These are phyloP conservation scores for Phanerodontia chrysosporium DNA, from an alignment of 768 basidiomycete species.

Conservation along the genomic window DNA sequence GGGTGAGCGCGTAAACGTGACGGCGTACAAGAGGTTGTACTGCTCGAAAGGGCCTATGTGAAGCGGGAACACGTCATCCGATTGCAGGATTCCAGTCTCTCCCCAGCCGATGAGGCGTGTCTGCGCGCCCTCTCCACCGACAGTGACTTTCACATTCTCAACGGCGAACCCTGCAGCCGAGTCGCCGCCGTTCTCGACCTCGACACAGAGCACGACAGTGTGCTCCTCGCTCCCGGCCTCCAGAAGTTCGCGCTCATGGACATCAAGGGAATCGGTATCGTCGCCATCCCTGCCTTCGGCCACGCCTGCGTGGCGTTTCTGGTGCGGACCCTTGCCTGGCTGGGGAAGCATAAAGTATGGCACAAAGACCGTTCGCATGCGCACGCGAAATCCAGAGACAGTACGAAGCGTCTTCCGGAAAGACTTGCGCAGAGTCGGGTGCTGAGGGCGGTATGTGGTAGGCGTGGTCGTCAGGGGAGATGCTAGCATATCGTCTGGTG, in stretches of 20 bases:
- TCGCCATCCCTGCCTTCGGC: conserved; percentile 24
- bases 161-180: conserved; percentile 64
- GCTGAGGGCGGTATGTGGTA: conserved; percentile 1
- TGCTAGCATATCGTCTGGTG: conserved; percentile 21
- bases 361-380: conserved; percentile 93
- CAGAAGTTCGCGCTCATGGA: conserved; percentile 33
- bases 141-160: conserved; percentile 68
- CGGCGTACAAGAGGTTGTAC: conserved; percentile 85
- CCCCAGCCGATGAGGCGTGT: conserved; percentile 49
- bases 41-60: conserved; percentile 70
- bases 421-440: conserved; percentile 78
- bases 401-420: conserved; percentile 77
- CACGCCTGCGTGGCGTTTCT: conserved; percentile 27
- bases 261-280: conserved; percentile 36
- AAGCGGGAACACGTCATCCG: conserved; percentile 60
- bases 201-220: conserved; percentile 86
- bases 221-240: conserved; percentile 76
- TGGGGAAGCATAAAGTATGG: conserved; percentile 74
- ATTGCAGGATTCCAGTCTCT: conserved; percentile 31
- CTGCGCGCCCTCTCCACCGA: conserved; percentile 63
- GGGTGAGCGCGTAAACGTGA: conserved; percentile 71
- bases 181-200: conserved; percentile 80
- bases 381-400: conserved; percentile 80
- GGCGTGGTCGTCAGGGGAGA: conserved; percentile 22
- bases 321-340: conserved; percentile 2